Conservation (phyloP, 192 early-diverging fungal genomes). For the Mortierella hygrophila region DNA sequence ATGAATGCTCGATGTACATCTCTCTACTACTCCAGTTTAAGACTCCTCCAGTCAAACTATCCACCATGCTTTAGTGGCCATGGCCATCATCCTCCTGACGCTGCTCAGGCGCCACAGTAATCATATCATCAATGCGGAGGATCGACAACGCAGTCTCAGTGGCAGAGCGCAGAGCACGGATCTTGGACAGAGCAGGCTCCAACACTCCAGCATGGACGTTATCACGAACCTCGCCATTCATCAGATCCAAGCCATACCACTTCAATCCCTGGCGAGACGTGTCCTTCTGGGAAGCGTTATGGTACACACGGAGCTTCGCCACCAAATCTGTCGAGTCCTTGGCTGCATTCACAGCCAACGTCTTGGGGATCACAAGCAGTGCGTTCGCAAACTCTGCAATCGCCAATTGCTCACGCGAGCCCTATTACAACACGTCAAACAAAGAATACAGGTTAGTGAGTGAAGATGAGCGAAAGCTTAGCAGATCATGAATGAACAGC, state of each 20-base stretch:
- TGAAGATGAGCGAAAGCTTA: not conserved
- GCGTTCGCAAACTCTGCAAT: slow-evolving; percentile 98
- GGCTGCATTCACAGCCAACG: slow-evolving; percentile 97
- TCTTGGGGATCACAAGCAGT: slow-evolving; percentile 96
- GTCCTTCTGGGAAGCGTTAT: slow-evolving; percentile 92
- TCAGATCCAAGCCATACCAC: slow-evolving; percentile 93
- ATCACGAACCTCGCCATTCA: slow-evolving; percentile 93
- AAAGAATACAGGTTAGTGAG: not conserved
- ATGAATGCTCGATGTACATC: no score
- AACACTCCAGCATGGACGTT: slow-evolving; percentile 95
- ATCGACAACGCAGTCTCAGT: slow-evolving; percentile 99
- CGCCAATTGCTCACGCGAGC: slow-evolving; percentile 97
- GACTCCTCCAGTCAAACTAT: no score
- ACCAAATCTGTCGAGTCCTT: slow-evolving; percentile 98
- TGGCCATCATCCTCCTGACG: slow-evolving; percentile 65
- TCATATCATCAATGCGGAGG: slow-evolving; percentile 96
- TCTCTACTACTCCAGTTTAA: no score
- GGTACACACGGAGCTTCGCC: slow-evolving; percentile 95
- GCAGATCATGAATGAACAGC: no score
- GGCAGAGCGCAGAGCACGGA: slow-evolving; percentile 96
- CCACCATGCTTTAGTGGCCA: slow-evolving; percentile 53
- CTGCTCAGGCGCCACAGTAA: slow-evolving; percentile 73
- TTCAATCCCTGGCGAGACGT: slow-evolving; percentile 83
- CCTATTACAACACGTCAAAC: slow-evolving; percentile 57
- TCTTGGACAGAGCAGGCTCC: slow-evolving; percentile 98